A percentile compares a stretch with the other conserved stretches of the same genome.
phyloP scores from a whole-genome alignment of 78 protist genomes.

The Creolimax fragrantissima region DNA sequence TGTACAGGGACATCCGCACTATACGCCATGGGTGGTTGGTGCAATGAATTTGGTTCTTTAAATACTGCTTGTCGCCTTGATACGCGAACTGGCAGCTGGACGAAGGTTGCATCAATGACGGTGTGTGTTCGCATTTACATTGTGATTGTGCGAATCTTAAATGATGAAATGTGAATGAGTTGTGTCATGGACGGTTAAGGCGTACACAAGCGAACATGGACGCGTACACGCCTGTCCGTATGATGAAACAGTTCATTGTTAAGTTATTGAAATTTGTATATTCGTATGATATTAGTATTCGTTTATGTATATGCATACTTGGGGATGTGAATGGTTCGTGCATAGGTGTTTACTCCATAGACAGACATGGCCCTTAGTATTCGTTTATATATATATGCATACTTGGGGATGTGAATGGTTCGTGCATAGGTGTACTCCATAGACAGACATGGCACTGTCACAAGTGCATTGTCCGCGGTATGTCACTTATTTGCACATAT shows the following conservation, averaged over 20 bases:
- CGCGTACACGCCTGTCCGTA: not conserved
- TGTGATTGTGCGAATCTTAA: not conserved
- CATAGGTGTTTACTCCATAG: not conserved
- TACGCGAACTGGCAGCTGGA: not conserved
- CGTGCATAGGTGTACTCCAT: not conserved
- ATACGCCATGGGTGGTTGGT: not conserved
- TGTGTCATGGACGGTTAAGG: not conserved
- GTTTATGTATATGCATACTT: not conserved
- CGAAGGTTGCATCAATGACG: not conserved
- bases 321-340: not conserved
- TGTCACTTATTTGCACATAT: not conserved
- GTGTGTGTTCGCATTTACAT: not conserved
- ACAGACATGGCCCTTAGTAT: not conserved
- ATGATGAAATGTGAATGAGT: not conserved
- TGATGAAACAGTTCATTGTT: not conserved
- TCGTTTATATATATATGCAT: not conserved
- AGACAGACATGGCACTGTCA: not conserved
- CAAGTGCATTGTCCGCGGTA: not conserved
- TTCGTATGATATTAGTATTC: not conserved
- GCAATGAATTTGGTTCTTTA: not conserved
- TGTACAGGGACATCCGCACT: not conserved
- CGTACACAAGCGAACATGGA: not conserved
- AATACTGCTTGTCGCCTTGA: not conserved
- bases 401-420: not conserved
- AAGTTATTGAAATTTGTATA: not conserved